Evolutionary conservation across 495 filamentous ascomycete species (phyloP), one percentile per base, ranked within the genome.

Genomic region (Hyaloscypha finlandica): DNA sequence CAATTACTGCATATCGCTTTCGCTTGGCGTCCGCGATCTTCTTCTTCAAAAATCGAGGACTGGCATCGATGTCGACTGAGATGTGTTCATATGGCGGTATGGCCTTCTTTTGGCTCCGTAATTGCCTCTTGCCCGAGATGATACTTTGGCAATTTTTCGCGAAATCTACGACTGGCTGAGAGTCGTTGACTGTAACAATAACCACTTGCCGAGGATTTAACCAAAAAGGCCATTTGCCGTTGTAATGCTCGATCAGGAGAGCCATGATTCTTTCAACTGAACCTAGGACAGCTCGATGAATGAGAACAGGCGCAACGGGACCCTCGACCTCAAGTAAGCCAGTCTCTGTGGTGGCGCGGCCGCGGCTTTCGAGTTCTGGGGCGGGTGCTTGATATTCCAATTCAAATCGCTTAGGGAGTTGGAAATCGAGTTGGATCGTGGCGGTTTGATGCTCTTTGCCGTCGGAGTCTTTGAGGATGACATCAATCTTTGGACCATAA

Each of bases 401-500:
- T 14, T 82, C 85, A 74, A 97, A 97, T 14, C 92, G 85, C 70
- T 90, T 89, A 1, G 94, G 94, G 6, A 97, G 82, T 74, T 97
- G 94, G 78, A 97, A 96, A 73, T 97, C 94, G 35, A 97, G 84
- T 78, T 97, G 94, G 61, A 97, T 90, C 5, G 94, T 97, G 16
- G 92, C 94, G 19, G 94, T 90, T 69, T 97, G 94, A 73, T 97
- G 93, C 66, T 92, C 90, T 74, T 96, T 97, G 5, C 92, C 92
- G 68, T 93, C 86, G 20, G 88, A 86, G 68, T 96, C 94, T 68
- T 84, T 87, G 12, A 97, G 78, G 55, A 96, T 89, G 53, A 96
- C 90, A 71, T 97, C 94, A 68, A 97, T 97, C 78, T 97, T 97
- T 11, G 94, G 94, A 0, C 94, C 94, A 75, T 97, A 97, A 73